Evolutionary conservation across 176 grass and related monocot genomes (phyloP).

Genomic region (Echinochloa phyllopogon): DNA sequence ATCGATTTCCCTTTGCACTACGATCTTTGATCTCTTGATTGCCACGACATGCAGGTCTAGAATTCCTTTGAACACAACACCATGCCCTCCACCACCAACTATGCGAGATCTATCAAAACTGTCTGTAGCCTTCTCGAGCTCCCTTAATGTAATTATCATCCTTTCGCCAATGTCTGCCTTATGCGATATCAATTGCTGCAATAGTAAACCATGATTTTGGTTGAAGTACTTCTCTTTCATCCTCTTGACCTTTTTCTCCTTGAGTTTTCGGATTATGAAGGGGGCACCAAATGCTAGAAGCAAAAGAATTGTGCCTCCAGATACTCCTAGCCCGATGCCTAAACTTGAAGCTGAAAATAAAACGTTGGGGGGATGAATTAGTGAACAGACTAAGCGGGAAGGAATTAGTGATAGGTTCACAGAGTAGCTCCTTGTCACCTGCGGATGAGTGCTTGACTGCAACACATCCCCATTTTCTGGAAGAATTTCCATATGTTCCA

Average conservation of each 20-base stretch:
- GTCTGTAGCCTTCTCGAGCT: constrained; percentile 61
- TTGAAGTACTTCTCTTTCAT: constrained; percentile 48
- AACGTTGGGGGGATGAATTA: too few species aligned
- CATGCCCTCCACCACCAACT: constrained; percentile 53
- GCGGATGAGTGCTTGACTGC: background rate
- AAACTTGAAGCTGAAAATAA: constrained; percentile 29
- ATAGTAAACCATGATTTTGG: constrained; percentile 56
- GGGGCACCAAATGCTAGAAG: constrained; percentile 37
- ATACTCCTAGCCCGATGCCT: constrained; percentile 47
- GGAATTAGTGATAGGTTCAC: background rate
- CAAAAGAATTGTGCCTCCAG: constrained; percentile 21
- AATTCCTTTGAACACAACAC: constrained; percentile 58
- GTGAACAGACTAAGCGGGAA: background rate
- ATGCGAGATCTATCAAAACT: constrained; percentile 49
- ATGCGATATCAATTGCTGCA: constrained; percentile 51
- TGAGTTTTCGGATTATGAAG: constrained; percentile 42
- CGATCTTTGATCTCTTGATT: constrained; percentile 63
- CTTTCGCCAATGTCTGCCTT: constrained; percentile 52
- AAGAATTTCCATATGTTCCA: constrained; percentile 27
- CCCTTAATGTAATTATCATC: constrained; percentile 50
- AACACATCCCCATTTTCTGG: background rate
- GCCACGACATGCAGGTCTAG: constrained; percentile 52
- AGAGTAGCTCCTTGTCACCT: background rate
- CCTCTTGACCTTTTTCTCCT: constrained; percentile 35
- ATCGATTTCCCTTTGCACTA: constrained; percentile 47